These are phyloP conservation scores for Alloteropsis semialata DNA, from an alignment of 176 grass and related monocot genomes.

Conservation along the genomic window DNA sequence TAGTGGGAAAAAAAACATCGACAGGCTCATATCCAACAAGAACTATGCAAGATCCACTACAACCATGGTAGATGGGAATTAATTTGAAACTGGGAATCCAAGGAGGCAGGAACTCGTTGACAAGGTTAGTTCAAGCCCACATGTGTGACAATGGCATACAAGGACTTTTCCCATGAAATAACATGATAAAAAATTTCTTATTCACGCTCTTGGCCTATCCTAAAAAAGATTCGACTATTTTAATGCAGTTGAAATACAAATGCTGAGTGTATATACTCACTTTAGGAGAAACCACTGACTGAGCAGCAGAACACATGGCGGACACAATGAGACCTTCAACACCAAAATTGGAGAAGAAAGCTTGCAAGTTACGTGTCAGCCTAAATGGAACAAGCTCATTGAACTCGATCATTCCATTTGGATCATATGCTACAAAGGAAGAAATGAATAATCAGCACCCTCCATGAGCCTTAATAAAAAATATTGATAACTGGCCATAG, in stretches of 20 bases:
- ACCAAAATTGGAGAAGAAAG: constrained; percentile 97
- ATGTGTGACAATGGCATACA: background rate
- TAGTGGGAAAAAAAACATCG: background rate
- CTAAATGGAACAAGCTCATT: constrained; percentile 96
- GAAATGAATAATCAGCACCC: constrained; percentile 20
- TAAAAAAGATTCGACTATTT: constrained; percentile 3
- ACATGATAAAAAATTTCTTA: background rate
- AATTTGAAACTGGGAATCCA: background rate
- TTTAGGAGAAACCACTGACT: constrained; percentile 92
- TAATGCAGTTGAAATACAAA: background rate
- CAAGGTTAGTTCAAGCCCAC: background rate
- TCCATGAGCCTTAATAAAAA: background rate
- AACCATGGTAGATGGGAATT: background rate
- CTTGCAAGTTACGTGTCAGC: constrained; percentile 93
- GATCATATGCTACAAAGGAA: constrained; percentile 83
- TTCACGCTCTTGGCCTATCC: background rate
- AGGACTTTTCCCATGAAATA: background rate
- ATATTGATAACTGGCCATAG: background rate
- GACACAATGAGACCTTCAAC: constrained; percentile 96
- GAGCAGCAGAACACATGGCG: constrained; percentile 92
- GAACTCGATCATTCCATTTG: constrained; percentile 96
- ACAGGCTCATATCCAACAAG: background rate
- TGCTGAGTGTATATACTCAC: constrained; percentile 44
- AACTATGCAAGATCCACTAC: background rate
- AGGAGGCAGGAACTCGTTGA: no score